These are phyloP conservation scores for Flaveria brownii DNA, from an alignment of 129 eudicot genomes.

Conservation along the genomic window DNA sequence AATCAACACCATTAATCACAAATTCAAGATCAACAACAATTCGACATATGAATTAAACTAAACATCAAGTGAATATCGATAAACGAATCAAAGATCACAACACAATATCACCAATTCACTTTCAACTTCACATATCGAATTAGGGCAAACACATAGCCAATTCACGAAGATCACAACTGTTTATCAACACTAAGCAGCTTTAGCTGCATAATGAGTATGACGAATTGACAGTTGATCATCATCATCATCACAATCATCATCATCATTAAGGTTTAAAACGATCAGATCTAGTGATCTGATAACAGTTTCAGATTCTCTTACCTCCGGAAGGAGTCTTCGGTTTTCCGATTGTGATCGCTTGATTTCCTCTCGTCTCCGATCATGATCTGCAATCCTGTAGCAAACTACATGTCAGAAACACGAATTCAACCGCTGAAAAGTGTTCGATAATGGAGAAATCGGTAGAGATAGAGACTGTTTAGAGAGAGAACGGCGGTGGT, in stretches of 20 bases:
- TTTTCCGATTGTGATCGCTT: conserved; percentile 17
- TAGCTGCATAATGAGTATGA: conserved; percentile 29
- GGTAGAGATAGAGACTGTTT: conserved; percentile 30
- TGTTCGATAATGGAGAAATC: background rate
- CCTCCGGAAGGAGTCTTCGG: conserved; percentile 18
- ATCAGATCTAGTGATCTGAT: conserved; percentile 28
- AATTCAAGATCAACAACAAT: too few relatives aligned
- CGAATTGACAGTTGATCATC: conserved; percentile 29
- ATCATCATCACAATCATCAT: conserved; percentile 14
- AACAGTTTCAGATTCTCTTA: conserved; percentile 13
- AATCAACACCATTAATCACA: too few relatives aligned
- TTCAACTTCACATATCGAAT: conserved; percentile 3
- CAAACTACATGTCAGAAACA: background rate
- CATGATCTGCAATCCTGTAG: conserved; percentile 51
- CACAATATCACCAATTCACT: too few relatives aligned
- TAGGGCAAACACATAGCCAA: conserved; percentile 8
- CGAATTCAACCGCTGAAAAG: conserved; percentile 5
- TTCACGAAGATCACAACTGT: conserved; percentile 28
- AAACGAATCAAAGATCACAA: too few relatives aligned
- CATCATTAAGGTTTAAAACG: background rate
- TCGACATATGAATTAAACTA: too few relatives aligned
- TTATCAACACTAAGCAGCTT: conserved; percentile 31
- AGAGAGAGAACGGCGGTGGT: conserved; percentile 27
- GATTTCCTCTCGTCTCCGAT: conserved; percentile 45
- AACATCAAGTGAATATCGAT: too few relatives aligned